Evolutionary conservation across 305 asterid species (phyloP).

Genomic region (Vinca major): DNA sequence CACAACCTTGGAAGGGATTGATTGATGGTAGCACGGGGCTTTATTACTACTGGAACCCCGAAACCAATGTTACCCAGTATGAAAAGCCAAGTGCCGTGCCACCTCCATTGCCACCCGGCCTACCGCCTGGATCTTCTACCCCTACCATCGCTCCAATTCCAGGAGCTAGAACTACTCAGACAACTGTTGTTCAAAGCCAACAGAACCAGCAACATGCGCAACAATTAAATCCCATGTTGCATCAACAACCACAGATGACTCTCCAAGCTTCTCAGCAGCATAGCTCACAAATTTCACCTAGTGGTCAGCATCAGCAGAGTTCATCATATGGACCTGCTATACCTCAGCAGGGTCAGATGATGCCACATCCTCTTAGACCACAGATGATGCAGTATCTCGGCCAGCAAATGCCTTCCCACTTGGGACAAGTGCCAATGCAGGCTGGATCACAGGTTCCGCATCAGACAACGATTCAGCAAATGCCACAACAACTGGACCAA

Average conservation of each 20-base stretch:
- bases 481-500: constrained; percentile 37
- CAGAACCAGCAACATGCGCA: constrained; percentile 44
- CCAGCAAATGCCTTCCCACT: constrained; percentile 43
- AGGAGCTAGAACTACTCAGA: constrained; percentile 42
- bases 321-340: constrained; percentile 38
- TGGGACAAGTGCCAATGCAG: constrained; percentile 34
- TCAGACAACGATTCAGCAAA: constrained; percentile 36
- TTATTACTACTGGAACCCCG: constrained; percentile 87
- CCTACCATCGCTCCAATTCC: constrained; percentile 64
- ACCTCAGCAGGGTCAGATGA: constrained; percentile 43
- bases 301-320: constrained; percentile 45
- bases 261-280: constrained; percentile 37
- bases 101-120: constrained; percentile 70
- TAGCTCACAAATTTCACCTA: constrained; percentile 25
- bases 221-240: constrained; percentile 28
- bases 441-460: constrained; percentile 44
- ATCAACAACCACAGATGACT: constrained; percentile 35
- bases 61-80: constrained; percentile 80
- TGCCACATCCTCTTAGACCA: constrained; percentile 38
- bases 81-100: constrained; percentile 60
- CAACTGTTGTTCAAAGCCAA: constrained; percentile 37
- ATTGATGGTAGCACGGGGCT: constrained; percentile 71
- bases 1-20: constrained; percentile 94
- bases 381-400: constrained; percentile 49
- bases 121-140: constrained; percentile 46